Conservation (phyloP, 2,329 filamentous ascomycete genomes). For the Rhynchosporium agropyri region DNA sequence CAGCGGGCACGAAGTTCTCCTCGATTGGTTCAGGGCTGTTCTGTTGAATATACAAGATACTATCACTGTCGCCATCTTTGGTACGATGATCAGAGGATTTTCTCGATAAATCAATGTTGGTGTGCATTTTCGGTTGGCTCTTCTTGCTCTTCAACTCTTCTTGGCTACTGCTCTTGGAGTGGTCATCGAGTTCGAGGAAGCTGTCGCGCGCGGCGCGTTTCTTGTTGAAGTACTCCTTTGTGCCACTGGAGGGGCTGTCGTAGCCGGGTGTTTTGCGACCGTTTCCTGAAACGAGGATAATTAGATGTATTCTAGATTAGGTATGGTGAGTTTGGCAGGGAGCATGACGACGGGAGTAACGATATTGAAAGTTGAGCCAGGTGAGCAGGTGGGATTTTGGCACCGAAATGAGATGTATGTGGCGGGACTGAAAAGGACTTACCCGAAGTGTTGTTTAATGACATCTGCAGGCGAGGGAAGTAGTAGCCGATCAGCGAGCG, state of each 20-base stretch:
- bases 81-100: background rate
- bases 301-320: background rate
- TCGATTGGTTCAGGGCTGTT: background rate
- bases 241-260: background rate
- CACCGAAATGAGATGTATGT: no score
- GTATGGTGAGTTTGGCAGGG: no score
- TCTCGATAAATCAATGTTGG: background rate
- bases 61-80: constrained; percentile 4
- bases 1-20: background rate
- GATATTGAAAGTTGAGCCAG: no score
- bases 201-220: constrained; percentile 3
- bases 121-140: background rate
- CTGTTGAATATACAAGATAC: background rate
- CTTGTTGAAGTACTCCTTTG: constrained; percentile 5
- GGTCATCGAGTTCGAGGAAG: constrained; percentile 18
- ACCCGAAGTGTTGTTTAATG: constrained; percentile 10
- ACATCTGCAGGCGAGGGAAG: constrained; percentile 7
- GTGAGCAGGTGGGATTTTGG: no score
- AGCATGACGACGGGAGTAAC: no score
- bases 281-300: background rate
- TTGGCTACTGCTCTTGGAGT: background rate
- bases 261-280: background rate
- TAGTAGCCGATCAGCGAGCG: constrained; percentile 8
- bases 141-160: constrained; percentile 2
- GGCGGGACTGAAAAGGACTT: background rate